phyloP scores from a whole-genome alignment of 2,329 filamentous ascomycete genomes.

The Exophiala viscosa region DNA sequence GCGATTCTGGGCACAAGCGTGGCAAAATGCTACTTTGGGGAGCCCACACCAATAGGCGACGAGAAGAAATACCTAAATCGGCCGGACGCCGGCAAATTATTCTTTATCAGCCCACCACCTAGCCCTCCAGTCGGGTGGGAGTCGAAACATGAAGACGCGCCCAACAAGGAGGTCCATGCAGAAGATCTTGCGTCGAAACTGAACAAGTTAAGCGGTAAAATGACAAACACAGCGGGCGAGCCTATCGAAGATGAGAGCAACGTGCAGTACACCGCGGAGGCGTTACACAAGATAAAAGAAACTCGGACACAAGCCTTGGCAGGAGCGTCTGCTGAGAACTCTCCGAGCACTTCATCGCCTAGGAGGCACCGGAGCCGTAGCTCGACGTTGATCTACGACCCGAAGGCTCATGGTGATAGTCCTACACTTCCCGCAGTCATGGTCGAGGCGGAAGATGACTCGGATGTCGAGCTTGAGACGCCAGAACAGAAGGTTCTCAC shows the following conservation, averaged over 20 bases:
- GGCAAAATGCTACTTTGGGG: constrained; percentile 51
- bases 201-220: constrained; percentile 47
- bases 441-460: constrained; percentile 55
- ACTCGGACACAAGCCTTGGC: constrained; percentile 9
- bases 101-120: constrained; percentile 64
- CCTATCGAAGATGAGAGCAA: constrained; percentile 14
- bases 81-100: constrained; percentile 58
- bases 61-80: constrained; percentile 49
- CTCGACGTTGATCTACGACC: constrained; percentile 61
- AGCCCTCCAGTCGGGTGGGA: constrained; percentile 64
- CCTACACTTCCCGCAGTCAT: constrained; percentile 60
- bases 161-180: constrained; percentile 63
- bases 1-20: constrained; percentile 35
- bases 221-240: constrained; percentile 10
- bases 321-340: constrained; percentile 18
- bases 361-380: constrained; percentile 46
- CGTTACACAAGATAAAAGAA: constrained; percentile 20
- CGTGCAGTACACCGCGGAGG: constrained; percentile 22
- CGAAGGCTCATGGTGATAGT: constrained; percentile 58
- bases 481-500: constrained; percentile 43
- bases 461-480: constrained; percentile 48
- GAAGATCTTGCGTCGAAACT: constrained; percentile 58
- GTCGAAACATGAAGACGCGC: constrained; percentile 59
- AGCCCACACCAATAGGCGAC: constrained; percentile 43
- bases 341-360: constrained; percentile 24